Evolutionary conservation across 2,329 filamentous ascomycete genomes (phyloP), one percentile per base, ranked within the genome.

Genomic region (Monascus ruber): DNA sequence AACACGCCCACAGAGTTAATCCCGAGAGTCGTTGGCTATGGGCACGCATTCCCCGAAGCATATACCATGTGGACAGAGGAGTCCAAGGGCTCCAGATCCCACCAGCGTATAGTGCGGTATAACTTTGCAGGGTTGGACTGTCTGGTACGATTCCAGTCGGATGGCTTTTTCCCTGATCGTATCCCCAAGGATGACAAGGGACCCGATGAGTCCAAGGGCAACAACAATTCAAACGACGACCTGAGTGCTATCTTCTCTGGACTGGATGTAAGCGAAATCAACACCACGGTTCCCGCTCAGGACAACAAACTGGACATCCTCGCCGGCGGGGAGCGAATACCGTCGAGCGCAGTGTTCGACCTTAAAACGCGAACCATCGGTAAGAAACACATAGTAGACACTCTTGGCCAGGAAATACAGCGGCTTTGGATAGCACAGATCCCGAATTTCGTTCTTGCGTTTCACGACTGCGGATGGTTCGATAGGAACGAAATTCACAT

Each of bases 31-130:
- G 48, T 48, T 10, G 81, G 81, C 0, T 83, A 69, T 47, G 79
- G 80, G 0, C 79, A 84, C 47, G 70, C 74, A 0, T 85, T 85
- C 46, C 77, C 76, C 0, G 76, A 83, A 35, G 66, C 67, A 1
- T 79, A 83, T 49, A 85, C 81, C 0, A 74, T 67, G 0, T 84
- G 79, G 79, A 71, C 73, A 6, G 8, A 48, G 0, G 67, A 66
- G 1, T 71, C 77, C 0, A 67, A 64, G 34, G 64, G 66, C 0
- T 83, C 79, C 0, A 60, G 58, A 1, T 76, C 75, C 0, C 77
- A 85, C 43, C 79, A 85, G 50, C 67, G 79, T 1, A 50, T 84
- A 5, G 48, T 84, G 1, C 57, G 60, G 3, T 84, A 83, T 44
- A 43, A 59, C 0, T 75, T 85, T 47, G 76, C 65, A 0, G 71